phyloP scores from a whole-genome alignment of 352 stramenopile species.

The Hyaloperonospora brassicae region DNA sequence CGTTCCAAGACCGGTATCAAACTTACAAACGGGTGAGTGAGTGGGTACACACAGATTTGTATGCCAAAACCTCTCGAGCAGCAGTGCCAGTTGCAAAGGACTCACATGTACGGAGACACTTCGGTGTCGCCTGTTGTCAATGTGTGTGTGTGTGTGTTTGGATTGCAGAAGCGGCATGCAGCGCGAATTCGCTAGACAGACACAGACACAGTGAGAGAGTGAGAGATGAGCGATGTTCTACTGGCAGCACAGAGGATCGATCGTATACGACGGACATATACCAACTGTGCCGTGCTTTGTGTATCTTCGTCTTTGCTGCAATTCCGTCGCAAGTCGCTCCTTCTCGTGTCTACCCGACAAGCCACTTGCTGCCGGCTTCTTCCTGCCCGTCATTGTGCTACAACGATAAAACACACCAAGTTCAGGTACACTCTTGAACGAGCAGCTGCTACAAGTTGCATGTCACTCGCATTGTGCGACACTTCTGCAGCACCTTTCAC shows the following conservation, averaged over 20 bases:
- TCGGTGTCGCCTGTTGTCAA: neutral
- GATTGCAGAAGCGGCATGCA: slow-evolving; percentile 39
- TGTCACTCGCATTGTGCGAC: too few relatives aligned
- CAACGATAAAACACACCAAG: too few relatives aligned
- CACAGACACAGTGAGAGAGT: slow-evolving; percentile 6
- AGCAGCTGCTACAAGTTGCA: too few relatives aligned
- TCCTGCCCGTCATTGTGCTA: too few relatives aligned
- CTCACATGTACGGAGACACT: neutral
- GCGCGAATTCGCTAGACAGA: slow-evolving; percentile 23
- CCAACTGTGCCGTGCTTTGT: slow-evolving; percentile 6
- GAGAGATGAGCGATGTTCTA: slow-evolving; percentile 21
- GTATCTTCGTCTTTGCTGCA: too few relatives aligned
- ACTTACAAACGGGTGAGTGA: slow-evolving; percentile 41
- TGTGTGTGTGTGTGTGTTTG: slow-evolving; percentile 9
- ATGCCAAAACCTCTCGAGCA: neutral
- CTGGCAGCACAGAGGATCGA: slow-evolving; percentile 5
- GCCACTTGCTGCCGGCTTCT: too few relatives aligned
- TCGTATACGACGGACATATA: slow-evolving; percentile 12
- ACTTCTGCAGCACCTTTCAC: too few relatives aligned
- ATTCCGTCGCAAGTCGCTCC: too few relatives aligned
- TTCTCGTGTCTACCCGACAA: too few relatives aligned
- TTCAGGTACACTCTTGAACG: too few relatives aligned
- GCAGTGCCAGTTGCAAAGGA: neutral
- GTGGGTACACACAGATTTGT: slow-evolving; percentile 19
- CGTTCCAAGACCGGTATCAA: slow-evolving; percentile 67